Evolutionary conservation across 2,329 filamentous ascomycete genomes (phyloP), one percentile per base, ranked within the genome.

Genomic region (Ascocoryne sarcoides): DNA sequence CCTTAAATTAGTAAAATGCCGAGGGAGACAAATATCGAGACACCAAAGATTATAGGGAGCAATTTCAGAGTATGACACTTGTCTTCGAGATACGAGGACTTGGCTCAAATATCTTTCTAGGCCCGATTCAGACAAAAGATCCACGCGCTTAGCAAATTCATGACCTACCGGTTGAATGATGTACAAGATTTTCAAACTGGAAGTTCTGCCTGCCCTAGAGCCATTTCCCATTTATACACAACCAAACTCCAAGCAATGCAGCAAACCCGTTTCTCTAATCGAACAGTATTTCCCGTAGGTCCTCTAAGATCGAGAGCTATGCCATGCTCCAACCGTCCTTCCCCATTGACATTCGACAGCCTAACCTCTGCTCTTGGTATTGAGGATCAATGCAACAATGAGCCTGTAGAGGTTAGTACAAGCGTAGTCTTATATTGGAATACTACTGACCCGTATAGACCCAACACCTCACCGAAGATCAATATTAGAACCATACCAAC

Each of bases 401-500:
- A 95, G 76, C 33, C 87, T 93, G 28, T 26, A 9, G 44, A 19
- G 36, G 21, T 52, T 29, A 54, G 47, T 45, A 39, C 3, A 36
- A 3, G 10, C 12, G 15, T 12, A n/a, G 8, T 21, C 23, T 5
- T 4, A 12, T 10, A 9, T 15, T 3, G 21, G 26, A 15, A 16
- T 12, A 20, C n/a, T 33, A 62, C 82, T 53, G 72, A 95, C 87
- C 92, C 92, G 59, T 98, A 98, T 21, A 98, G 80, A 63, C 92
- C 92, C 61, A 98, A 63, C 14, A 98, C 92, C 71, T 98, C 92
- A 42, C 87, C 92, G 61, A 98, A 98, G 76, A 98, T 98, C 49
- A 96, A 75, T 54, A 96, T 96, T 56, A 98, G 68, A 34, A 98
- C 90, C 92, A 96, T 96, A 64, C 92, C 92, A 36, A 98, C 92